Percentiles rank a stretch among this genome's conserved stretches.
Evolutionary conservation across 1,284 basidiomycete genomes (phyloP).

Genomic region (Albatrellus sp.): DNA sequence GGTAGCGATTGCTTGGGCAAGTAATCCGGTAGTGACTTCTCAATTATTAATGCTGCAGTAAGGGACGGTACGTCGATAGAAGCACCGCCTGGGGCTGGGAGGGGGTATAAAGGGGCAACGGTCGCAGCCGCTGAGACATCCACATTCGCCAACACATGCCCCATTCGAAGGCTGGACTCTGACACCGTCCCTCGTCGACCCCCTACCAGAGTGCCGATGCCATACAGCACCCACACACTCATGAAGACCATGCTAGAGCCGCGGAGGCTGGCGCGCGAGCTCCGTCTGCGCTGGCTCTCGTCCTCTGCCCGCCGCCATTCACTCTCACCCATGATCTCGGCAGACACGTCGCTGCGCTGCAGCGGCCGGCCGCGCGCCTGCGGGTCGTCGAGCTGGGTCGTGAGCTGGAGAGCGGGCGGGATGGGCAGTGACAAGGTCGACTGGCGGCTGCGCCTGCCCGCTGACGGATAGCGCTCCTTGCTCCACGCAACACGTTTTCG

Average conservation of each 20-base stretch:
- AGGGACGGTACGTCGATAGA: neutral
- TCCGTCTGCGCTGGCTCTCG: constrained; percentile 17
- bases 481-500: constrained; percentile 58
- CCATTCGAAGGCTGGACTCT: constrained; percentile 15
- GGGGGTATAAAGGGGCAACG: neutral
- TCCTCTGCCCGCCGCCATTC: constrained; percentile 15
- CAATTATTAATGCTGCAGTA: constrained; percentile 5
- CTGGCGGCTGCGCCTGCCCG: constrained; percentile 21
- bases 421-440: constrained; percentile 13
- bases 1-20: constrained; percentile 14
- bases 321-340: constrained; percentile 11
- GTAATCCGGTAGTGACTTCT: constrained; percentile 8
- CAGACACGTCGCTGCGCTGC: constrained; percentile 20
- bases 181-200: constrained; percentile 17
- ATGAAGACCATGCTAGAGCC: constrained; percentile 65
- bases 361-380: constrained; percentile 31
- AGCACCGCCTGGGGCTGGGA: neutral
- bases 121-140: constrained; percentile 2
- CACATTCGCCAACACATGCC: constrained; percentile 17
- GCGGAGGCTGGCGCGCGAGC: constrained; percentile 48
- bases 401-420: constrained; percentile 21
- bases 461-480: constrained; percentile 34
- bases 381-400: constrained; percentile 14
- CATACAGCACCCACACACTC: constrained; percentile 55
- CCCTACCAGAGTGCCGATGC: constrained; percentile 39